These are phyloP conservation scores for Ceratocystiopsis minuta DNA, from an alignment of 2,329 filamentous ascomycete species.

Conservation along the genomic window DNA sequence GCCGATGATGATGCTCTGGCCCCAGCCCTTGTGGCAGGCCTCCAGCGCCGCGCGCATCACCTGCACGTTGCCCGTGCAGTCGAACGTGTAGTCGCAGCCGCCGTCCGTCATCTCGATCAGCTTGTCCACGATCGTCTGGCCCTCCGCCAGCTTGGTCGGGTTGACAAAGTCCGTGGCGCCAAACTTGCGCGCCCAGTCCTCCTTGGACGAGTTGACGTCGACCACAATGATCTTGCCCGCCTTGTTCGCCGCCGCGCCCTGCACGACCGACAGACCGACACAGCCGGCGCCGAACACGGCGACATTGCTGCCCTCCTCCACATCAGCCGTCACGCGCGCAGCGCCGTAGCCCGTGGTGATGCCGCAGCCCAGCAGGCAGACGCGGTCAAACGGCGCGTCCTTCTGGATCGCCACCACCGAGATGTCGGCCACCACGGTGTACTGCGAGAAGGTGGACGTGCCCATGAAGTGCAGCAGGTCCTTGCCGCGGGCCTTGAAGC, in stretches of 20 bases:
- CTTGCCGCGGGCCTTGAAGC: slow-evolving; percentile 89
- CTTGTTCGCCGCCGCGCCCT: slow-evolving; percentile 75
- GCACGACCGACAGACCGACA: slow-evolving; percentile 86
- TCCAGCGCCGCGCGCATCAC: slow-evolving; percentile 94
- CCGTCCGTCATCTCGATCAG: slow-evolving; percentile 96
- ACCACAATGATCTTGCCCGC: slow-evolving; percentile 60
- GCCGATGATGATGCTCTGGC: slow-evolving; percentile 92
- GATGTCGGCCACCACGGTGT: slow-evolving; percentile 96
- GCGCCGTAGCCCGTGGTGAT: slow-evolving; percentile 98
- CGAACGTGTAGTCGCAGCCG: slow-evolving; percentile 96
- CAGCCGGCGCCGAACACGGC: slow-evolving; percentile 93
- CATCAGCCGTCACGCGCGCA: slow-evolving; percentile 77
- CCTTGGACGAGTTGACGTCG: slow-evolving; percentile 71
- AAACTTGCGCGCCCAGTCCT: slow-evolving; percentile 85
- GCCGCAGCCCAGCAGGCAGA: slow-evolving; percentile 88
- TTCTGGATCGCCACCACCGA: slow-evolving; percentile 79
- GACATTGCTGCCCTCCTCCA: slow-evolving; percentile 77
- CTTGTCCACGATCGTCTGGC: slow-evolving; percentile 75
- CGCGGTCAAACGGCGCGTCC: slow-evolving; percentile 86
- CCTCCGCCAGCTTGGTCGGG: slow-evolving; percentile 53
- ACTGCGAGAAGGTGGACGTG: slow-evolving; percentile 96
- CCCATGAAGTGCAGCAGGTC: slow-evolving; percentile 98
- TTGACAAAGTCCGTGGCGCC: slow-evolving; percentile 96
- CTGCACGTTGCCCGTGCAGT: slow-evolving; percentile 92
- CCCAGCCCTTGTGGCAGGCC: slow-evolving; percentile 99